Evolutionary conservation across 2,329 filamentous ascomycete genomes (phyloP).

Genomic region (Fusarium floridanum): DNA sequence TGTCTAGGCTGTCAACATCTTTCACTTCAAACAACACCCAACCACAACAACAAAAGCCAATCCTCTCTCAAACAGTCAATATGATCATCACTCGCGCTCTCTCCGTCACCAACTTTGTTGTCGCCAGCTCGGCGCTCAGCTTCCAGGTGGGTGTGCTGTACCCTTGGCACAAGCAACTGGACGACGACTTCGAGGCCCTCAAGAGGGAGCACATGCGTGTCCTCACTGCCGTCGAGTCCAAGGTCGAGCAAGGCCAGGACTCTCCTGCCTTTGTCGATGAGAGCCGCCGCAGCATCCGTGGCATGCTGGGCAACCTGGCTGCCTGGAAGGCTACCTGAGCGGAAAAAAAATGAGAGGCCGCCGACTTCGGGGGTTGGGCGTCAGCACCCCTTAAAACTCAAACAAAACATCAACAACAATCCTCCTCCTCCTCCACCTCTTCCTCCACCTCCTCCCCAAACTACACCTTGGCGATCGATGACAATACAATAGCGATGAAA

Average conservation of each 20-base stretch:
- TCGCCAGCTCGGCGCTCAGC: slow-evolving; percentile 73
- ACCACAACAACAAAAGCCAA: slow-evolving; percentile 3
- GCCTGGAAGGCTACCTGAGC: slow-evolving; percentile 36
- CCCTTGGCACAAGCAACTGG: slow-evolving; percentile 76
- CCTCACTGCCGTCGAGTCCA: slow-evolving; percentile 30
- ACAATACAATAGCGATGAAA: slow-evolving; percentile 4
- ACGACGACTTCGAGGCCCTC: slow-evolving; percentile 65
- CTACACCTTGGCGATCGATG: not conserved
- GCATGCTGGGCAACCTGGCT: slow-evolving; percentile 28
- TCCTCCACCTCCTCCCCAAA: not conserved
- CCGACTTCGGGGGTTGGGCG: slow-evolving; percentile 32
- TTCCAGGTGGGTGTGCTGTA: slow-evolving; percentile 80
- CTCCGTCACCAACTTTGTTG: slow-evolving; percentile 65
- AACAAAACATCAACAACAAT: not conserved
- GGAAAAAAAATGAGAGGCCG: slow-evolving; percentile 1
- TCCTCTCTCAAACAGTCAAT: slow-evolving; percentile 16
- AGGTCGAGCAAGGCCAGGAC: slow-evolving; percentile 13
- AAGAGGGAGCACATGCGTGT: slow-evolving; percentile 45
- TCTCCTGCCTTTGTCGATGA: slow-evolving; percentile 27
- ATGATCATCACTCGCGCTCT: slow-evolving; percentile 47
- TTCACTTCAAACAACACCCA: not conserved
- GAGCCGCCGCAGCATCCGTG: slow-evolving; percentile 30
- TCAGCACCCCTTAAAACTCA: not conserved
- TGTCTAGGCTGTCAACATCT: slow-evolving; percentile 12
- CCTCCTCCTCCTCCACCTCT: not conserved